Base-by-base conservation (phyloP, 176 grass and related monocot genomes). In the Carex pumila region DNA sequence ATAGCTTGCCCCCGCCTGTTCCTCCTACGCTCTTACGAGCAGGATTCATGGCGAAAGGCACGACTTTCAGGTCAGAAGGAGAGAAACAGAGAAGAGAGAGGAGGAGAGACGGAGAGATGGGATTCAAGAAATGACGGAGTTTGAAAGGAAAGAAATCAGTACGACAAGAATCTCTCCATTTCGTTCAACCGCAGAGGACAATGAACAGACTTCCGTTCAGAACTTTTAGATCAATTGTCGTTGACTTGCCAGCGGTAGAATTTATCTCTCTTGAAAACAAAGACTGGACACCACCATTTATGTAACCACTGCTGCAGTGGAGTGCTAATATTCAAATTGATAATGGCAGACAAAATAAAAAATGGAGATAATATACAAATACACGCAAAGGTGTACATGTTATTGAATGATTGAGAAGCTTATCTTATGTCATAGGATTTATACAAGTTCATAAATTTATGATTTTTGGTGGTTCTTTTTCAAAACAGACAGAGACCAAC, bases 1-100 rank as follows among this genome's bases (percentile, higher is more conserved):
- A 89, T 25, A 84, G 78, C 78, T 81, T 92, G 83, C 83, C 88
- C 71, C 80, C 87, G 60, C 88, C 89, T 82, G 85, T 90, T 79
- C 87, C 87, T 79, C 83, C 93, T 65, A 65, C 70, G 74, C 88
- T 87, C 75, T 58, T 91, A 6, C 84, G 47, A 57, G 50, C 75
- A 67, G 47, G 41, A 25, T 68, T 66, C 80, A 82, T 82, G 80
- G 61, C 19, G 80, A 49, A 61, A 81, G 75, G 18, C 75, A 11
- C 4, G 22, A 56, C 45, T 45, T 39, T 77, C 18, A 54, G 72
- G 22, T 0, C 1, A 43, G 11, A 52, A 58, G 31, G 39, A 31
- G 69, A 79, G 76, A 57, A 81, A 81, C 34, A 19, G 79, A 63
- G 12, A 61, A 12, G 0, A 15, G 12, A 39, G 12, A 39, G 43